Conservation (phyloP, 768 basidiomycete species). For the Xerocomellus dryophilus region DNA sequence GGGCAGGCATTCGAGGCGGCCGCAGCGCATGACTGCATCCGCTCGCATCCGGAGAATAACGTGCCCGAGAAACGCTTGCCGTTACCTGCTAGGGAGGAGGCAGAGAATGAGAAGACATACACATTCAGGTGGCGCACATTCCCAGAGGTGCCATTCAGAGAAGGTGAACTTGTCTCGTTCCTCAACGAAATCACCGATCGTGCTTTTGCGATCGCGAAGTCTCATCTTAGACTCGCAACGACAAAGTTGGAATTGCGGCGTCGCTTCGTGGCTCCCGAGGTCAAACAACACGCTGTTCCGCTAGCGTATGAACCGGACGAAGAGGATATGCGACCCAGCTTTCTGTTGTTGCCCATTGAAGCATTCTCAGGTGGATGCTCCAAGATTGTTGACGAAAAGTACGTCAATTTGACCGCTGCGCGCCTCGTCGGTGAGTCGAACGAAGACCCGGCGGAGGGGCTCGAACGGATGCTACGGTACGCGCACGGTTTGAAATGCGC, state of each 20-base stretch:
- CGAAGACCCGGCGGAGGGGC: not conserved
- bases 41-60: not conserved
- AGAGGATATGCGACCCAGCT: constrained; percentile 1
- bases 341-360: constrained; percentile 13
- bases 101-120: not conserved
- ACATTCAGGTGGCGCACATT: constrained; percentile 1
- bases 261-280: not conserved
- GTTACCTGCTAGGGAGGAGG: not conserved
- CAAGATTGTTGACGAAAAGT: not conserved
- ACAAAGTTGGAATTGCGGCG: not conserved
- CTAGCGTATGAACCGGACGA: not conserved
- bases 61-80: not conserved
- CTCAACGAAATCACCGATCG: constrained; percentile 6
- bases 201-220: not conserved
- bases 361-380: constrained; percentile 6
- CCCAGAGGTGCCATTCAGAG: not conserved
- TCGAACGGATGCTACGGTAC: not conserved
- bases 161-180: constrained; percentile 3
- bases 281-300: not conserved
- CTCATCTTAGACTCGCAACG: not conserved
- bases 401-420: not conserved
- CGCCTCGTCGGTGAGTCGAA: constrained; percentile 6
- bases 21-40: not conserved
- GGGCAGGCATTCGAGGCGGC: not conserved
- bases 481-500: not conserved